Evolutionary conservation across 495 filamentous ascomycete genomes (phyloP), one percentile per base, ranked within the genome.

Genomic region (Aspergillus heteromorphus): DNA sequence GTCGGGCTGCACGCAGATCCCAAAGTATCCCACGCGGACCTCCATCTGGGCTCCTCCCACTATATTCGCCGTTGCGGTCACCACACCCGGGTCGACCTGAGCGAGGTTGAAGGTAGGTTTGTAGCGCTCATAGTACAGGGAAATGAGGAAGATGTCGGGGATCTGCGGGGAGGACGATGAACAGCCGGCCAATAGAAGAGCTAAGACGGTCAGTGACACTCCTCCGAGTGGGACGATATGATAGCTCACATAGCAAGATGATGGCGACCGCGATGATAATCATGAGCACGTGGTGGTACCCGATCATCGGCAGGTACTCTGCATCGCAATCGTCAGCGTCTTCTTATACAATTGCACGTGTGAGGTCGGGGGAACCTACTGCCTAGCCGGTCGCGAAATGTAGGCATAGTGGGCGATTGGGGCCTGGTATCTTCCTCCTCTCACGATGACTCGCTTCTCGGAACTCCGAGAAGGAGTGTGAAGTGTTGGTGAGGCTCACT

Each of bases 281-380:
- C 93, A 99, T 97, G 60, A 99, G 79, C 43, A 97, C 88, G 82
- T 99, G 93, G 73, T 99, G 93, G 73, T 97, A 99, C 57, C 95
- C 93, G 56, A 99, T 84, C 74, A 96, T 90, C 54, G 93, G 92
- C 74, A 97, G 80, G 64, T 92, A 83, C 63, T 90, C 91, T 96
- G 61, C 1, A 31, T 31, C 25, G 11, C 27, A 34, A 31, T 30
- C 53, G 62, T 67, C 43, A 51, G 56, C 27, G 36, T 14, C 16
- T 36, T 40, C 23, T 27, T 11, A 14, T 13, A 49, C 11, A 34
- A 1, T 6, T 18, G 16, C 30, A n/a, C 18, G 6, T 6, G 6
- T 2, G 6, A 29, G 41, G 21, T 9, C 14, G 14, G 31, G 16
- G 27, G 29, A 30, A 70, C 72, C 36, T 72, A 75, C 72, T 66